A percentile compares a stretch with the other conserved stretches of the same genome.
Evolutionary conservation across 2,329 filamentous ascomycete genomes (phyloP).

Genomic region (Aspergillus oerlinghausenensis): DNA sequence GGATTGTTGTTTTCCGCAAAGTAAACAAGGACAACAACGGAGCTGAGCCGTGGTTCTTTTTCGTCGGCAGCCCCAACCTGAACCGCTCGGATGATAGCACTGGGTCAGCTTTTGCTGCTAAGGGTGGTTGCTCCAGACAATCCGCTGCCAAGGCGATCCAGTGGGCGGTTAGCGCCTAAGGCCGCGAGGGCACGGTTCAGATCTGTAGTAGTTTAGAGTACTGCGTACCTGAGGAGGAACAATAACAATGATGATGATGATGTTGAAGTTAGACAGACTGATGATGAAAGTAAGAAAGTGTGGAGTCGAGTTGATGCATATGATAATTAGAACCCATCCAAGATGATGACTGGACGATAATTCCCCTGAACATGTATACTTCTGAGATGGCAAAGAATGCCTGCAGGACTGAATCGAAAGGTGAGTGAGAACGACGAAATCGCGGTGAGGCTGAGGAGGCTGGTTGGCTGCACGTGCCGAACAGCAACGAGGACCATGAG

Average conservation of each 20-base stretch:
- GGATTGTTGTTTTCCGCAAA: slow-evolving; percentile 21
- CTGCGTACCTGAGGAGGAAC: background rate
- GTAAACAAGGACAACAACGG: slow-evolving; percentile 24
- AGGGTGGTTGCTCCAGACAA: slow-evolving; percentile 26
- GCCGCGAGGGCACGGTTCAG: background rate
- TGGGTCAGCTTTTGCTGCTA: background rate
- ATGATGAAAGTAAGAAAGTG: background rate
- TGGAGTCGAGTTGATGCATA: background rate
- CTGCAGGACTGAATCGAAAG: background rate
- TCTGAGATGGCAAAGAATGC: background rate
- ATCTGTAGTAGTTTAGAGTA: background rate
- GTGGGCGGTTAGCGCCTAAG: slow-evolving; percentile 14
- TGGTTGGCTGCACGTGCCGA: background rate
- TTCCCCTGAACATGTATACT: background rate
- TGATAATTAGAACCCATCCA: background rate
- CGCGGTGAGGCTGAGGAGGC: background rate
- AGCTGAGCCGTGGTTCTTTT: slow-evolving; percentile 32
- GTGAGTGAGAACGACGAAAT: background rate
- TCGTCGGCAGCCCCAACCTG: slow-evolving; percentile 12
- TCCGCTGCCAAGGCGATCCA: slow-evolving; percentile 19
- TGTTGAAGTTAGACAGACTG: too few relatives aligned
- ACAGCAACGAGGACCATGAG: background rate
- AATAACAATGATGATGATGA: background rate
- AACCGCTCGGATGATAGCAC: background rate
- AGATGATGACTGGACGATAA: background rate